Evolutionary conservation across 176 grass and related monocot species (phyloP).

Genomic region (Aegilops tauschii): DNA sequence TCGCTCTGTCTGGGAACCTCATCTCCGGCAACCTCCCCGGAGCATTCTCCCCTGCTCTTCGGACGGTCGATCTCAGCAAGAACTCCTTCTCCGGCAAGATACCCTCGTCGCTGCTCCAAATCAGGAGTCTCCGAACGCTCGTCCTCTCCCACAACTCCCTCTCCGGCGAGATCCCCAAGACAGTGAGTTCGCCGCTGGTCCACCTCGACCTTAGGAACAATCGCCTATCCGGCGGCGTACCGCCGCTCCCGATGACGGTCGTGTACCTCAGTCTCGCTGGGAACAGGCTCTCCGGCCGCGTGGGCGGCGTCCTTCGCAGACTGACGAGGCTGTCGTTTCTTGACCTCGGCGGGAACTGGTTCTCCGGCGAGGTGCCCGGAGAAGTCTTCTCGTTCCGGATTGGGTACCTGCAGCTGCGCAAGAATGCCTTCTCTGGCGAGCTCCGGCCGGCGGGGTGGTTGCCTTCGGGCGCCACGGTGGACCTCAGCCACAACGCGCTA

Average conservation of each 20-base stretch:
- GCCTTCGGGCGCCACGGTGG: constrained; percentile 50
- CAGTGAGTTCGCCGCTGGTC: constrained; percentile 34
- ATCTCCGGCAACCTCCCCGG: constrained; percentile 43
- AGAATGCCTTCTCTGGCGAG: constrained; percentile 66
- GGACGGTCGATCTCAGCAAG: constrained; percentile 63
- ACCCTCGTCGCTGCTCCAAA: constrained; percentile 38
- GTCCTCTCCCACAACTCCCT: constrained; percentile 66
- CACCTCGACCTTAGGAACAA: constrained; percentile 73
- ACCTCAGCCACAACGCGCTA: constrained; percentile 80
- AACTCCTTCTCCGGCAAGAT: constrained; percentile 54
- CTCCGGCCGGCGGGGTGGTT: constrained; percentile 42
- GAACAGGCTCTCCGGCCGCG: constrained; percentile 64
- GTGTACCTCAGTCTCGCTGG: constrained; percentile 64
- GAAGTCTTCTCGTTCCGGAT: constrained; percentile 59
- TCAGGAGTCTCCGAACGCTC: constrained; percentile 43
- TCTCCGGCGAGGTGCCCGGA: constrained; percentile 59
- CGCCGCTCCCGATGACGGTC: constrained; percentile 50
- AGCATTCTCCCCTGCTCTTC: constrained; percentile 39
- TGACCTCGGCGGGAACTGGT: constrained; percentile 69
- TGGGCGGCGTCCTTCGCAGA: constrained; percentile 32
- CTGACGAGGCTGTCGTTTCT: constrained; percentile 52
- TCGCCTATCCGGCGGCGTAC: constrained; percentile 39
- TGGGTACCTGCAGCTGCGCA: constrained; percentile 59
- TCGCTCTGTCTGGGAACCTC: constrained; percentile 59
- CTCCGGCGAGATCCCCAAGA: constrained; percentile 26